Evolutionary conservation across 192 early-diverging fungal species (phyloP).

Genomic region (Glomus cerebriforme): DNA sequence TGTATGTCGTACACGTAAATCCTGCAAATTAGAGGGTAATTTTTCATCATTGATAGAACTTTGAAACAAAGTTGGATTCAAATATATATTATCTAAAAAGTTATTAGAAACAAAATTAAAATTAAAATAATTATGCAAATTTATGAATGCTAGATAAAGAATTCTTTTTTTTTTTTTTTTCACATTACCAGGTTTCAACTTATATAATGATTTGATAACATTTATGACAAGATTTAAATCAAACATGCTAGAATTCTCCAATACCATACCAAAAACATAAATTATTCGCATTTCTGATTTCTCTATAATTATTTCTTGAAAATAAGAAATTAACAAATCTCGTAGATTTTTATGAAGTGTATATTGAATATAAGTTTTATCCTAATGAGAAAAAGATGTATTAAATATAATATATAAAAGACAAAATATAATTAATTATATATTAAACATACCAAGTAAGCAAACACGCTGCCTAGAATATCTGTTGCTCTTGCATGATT

Average conservation of each 20-base stretch:
- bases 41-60: constrained; percentile 14
- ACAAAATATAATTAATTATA: not conserved
- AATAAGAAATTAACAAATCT: constrained; percentile 2
- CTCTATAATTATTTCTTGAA: constrained; percentile 1
- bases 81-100: constrained; percentile 26
- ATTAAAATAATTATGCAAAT: not conserved
- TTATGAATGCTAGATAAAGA: not conserved
- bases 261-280: constrained; percentile 12
- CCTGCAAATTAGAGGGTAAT: constrained; percentile 21
- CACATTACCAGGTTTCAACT: constrained; percentile 24
- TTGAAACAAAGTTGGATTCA: constrained; percentile 31
- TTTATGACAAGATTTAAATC: constrained; percentile 17
- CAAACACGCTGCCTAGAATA: constrained; percentile 32
- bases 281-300: constrained; percentile 27
- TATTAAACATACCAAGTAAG: constrained; percentile 28
- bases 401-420: not conserved
- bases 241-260: constrained; percentile 3
- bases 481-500: constrained; percentile 33
- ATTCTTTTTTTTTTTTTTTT: not conserved
- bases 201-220: constrained; percentile 5
- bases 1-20: not conserved
- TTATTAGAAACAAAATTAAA: not conserved
- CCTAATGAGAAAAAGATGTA: constrained; percentile 1
- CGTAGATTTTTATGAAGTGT: constrained; percentile 13
- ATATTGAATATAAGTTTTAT: constrained; percentile 30